Evolutionary conservation across 768 basidiomycete species (phyloP), one percentile per base, ranked within the genome.

Genomic region (Panellus pusillus): DNA sequence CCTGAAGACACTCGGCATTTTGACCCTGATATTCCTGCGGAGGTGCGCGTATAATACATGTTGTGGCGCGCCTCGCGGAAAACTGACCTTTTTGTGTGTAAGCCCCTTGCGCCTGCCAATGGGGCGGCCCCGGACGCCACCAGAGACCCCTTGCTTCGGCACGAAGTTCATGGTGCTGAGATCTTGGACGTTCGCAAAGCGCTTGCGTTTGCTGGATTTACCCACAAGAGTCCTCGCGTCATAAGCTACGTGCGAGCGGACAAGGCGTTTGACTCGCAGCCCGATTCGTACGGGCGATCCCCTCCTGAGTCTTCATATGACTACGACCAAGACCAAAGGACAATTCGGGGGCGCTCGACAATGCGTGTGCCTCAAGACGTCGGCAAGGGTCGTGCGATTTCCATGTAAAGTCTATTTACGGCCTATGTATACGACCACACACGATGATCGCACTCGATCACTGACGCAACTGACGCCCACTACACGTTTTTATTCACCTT

Each of bases 1-100:
- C 87, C 90, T 24, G 91, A 88, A 63, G 94, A 98, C 69, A 98
- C 96, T 14, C 80, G 84, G 56, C 95, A 99, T 70, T 98, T 99
- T 60, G 95, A 98, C 70, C 84, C 88, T 48, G 93, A 96, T 69
- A 98, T 97, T 64, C 91, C 91, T 18, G 75, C 89, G 35, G 91
- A 95, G 84, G 93, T 93, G 72, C 66, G 76, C n/a, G n/a, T n/a
- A n/a, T n/a, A 63, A 68, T 66, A 66, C 56, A 58, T 53, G 52
- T 56, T 58, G 45, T 58, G 58, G 54, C 32, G 32, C 32, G 32
- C 61, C 39, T 63, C 63, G 68, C 63, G 64, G 66, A 66, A 52
- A 60, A 55, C 43, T 65, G 19, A 65, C 54, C 62, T 63, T 62
- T n/a, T 57, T 67, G 75, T 76, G 71, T 77, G 2, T 24, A 73